phyloP scores from a whole-genome alignment of 441 rosid genomes.

The Erodium trifolium region DNA sequence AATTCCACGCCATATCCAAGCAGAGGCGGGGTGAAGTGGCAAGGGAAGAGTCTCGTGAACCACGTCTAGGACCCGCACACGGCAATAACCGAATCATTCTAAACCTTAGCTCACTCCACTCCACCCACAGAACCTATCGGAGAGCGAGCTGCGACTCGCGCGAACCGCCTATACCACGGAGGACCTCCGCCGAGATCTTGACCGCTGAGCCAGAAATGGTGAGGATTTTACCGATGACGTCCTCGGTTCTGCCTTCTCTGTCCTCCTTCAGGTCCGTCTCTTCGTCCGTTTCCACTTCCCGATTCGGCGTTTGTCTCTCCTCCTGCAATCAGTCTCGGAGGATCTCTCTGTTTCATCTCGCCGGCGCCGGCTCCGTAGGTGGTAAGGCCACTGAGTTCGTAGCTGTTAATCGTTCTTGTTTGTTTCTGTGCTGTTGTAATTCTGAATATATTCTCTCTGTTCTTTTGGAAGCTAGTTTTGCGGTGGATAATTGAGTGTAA shows the following conservation, averaged over 20 bases:
- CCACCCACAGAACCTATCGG: background rate
- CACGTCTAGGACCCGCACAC: constrained; percentile 3
- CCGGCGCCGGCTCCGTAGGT: background rate
- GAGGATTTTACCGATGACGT: constrained; percentile 62
- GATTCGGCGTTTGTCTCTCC: constrained; percentile 25
- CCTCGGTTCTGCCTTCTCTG: constrained; percentile 59
- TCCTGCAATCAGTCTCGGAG: background rate
- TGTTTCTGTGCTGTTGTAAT: background rate
- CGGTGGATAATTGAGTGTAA: background rate
- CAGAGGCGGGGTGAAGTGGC: background rate
- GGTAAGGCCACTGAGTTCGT: background rate
- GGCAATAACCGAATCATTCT: constrained; percentile 1
- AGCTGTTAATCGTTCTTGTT: background rate
- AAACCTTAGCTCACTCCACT: background rate
- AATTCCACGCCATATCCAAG: background rate
- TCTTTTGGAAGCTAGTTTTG: background rate
- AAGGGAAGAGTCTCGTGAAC: constrained; percentile 9
- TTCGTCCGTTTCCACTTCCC: constrained; percentile 25
- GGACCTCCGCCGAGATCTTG: background rate
- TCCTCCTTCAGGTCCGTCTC: constrained; percentile 29
- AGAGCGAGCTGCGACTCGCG: constrained; percentile 6
- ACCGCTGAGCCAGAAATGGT: constrained; percentile 27
- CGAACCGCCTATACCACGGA: constrained; percentile 7
- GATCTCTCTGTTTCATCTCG: constrained; percentile 18
- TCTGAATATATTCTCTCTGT: background rate